Conservation (phyloP, 1,284 basidiomycete genomes). For the Cutaneotrichosporon curvatum region DNA sequence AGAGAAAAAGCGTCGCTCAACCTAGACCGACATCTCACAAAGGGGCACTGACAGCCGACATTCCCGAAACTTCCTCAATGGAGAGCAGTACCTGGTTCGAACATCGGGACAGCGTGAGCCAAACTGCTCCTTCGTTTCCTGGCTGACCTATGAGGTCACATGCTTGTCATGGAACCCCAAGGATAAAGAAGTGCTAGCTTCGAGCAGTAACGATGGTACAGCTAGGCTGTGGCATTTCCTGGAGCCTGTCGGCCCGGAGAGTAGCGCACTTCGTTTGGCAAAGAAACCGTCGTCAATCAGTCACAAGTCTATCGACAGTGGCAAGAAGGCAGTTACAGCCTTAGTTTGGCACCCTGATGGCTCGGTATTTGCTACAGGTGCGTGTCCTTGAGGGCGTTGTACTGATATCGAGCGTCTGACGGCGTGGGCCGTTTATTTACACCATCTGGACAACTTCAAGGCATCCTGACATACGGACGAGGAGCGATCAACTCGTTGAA, state of each 20-base stretch:
- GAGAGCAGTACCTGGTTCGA: conserved; percentile 17
- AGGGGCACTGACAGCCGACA: no score
- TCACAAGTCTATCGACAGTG: conserved; percentile 36
- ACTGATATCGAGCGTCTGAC: conserved; percentile 19
- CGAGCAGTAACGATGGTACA: conserved; percentile 30
- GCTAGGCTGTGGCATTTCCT: conserved; percentile 39
- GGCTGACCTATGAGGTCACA: conserved; percentile 24
- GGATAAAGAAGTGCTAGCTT: conserved; percentile 33
- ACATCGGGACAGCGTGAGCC: conserved; percentile 33
- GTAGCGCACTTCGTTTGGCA: conserved; percentile 9
- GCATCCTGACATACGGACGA: conserved; percentile 37
- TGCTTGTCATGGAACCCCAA: conserved; percentile 39
- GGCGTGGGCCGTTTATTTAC: conserved; percentile 40
- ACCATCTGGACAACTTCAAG: conserved; percentile 36
- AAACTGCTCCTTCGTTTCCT: no score
- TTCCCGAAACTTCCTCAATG: no score
- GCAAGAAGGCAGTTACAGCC: conserved; percentile 31
- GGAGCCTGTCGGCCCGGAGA: not conserved
- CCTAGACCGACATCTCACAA: no score
- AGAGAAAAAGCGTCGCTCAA: no score
- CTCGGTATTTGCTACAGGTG: conserved; percentile 35
- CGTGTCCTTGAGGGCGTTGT: not conserved
- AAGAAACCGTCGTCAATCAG: conserved; percentile 23
- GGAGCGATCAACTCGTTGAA: conserved; percentile 36
- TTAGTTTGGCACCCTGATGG: conserved; percentile 41